Evolutionary conservation across 441 rosid species (phyloP).

Genomic region (Rhodomyrtus psidioides): DNA sequence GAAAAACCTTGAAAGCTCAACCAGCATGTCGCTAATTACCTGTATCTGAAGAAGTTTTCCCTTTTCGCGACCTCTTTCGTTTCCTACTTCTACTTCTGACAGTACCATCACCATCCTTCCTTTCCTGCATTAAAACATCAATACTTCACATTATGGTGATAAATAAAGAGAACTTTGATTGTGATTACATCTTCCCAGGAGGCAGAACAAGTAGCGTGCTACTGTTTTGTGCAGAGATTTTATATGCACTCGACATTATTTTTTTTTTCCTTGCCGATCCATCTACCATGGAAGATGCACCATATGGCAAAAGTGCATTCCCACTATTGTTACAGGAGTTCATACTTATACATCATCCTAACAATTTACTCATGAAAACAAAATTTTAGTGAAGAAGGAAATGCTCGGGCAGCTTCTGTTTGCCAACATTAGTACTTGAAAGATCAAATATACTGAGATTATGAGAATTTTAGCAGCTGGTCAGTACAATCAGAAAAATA

Average conservation of each 20-base stretch:
- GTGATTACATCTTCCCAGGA: background rate
- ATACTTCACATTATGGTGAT: background rate
- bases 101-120: slow-evolving; percentile 11
- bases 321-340: background rate
- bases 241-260: background rate
- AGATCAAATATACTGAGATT: background rate
- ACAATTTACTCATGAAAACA: background rate
- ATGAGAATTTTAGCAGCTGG: background rate
- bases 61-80: slow-evolving; percentile 28
- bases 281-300: background rate
- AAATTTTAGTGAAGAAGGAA: background rate
- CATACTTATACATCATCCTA: background rate
- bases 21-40: background rate
- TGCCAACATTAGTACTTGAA: background rate
- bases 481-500: background rate
- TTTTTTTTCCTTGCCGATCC: background rate
- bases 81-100: slow-evolving; percentile 30
- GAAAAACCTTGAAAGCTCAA: slow-evolving; percentile 5
- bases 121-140: slow-evolving; percentile 27
- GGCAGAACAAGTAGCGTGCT: background rate
- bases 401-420: background rate
- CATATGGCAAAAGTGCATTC: background rate
- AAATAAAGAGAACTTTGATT: background rate
- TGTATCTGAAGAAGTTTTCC: slow-evolving; percentile 5
- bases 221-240: background rate